Evolutionary conservation across 345 rosid species (phyloP), one percentile per base, ranked within the genome.

Genomic region (Cardamine occulta): DNA sequence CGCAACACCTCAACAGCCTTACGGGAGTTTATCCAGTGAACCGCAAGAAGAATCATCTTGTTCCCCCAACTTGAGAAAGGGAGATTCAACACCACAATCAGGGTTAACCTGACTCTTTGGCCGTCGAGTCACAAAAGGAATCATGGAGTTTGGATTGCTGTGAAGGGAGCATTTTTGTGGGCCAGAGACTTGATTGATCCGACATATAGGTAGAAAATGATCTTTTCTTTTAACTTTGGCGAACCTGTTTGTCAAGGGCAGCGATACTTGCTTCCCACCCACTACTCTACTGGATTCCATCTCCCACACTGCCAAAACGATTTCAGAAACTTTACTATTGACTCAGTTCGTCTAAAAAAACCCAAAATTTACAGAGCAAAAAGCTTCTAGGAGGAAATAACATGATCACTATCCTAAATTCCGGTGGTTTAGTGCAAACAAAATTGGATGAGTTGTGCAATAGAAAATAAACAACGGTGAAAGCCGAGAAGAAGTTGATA

Each of bases 271-370:
- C 42, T 74, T 57, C 35, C 82, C 80, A 56, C 81, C 67, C 9
- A 84, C 71, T 79, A 76, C 39, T 68, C 81, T 83, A 56, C 82
- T 76, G 49, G 84, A 74, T 23, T 71, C 73, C 89, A 87, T 85
- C 61, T 9, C 23, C n/a, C 18, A 44, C 13, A 31, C 55, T 44
- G 28, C 53, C 32, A 35, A 31, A n/a, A 54, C 35, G 49, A 51
- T 3, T 29, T 51, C 47, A 66, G 48, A 53, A 53, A 53, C 31
- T 51, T 52, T 13, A 67, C 51, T 40, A 37, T 19, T 35, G 29
- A 60, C 9, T 34, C 9, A 7, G 18, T 61, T 61, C 31, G 45
- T 23, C 23, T 52, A 14, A 34, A 19, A 52, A 39, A 53, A 53
- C 35, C 24, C 39, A 66, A 63, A 17, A 2, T 42, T 63, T 26